phyloP scores from a whole-genome alignment of 345 rosid genomes.

The Theobroma cacao region DNA sequence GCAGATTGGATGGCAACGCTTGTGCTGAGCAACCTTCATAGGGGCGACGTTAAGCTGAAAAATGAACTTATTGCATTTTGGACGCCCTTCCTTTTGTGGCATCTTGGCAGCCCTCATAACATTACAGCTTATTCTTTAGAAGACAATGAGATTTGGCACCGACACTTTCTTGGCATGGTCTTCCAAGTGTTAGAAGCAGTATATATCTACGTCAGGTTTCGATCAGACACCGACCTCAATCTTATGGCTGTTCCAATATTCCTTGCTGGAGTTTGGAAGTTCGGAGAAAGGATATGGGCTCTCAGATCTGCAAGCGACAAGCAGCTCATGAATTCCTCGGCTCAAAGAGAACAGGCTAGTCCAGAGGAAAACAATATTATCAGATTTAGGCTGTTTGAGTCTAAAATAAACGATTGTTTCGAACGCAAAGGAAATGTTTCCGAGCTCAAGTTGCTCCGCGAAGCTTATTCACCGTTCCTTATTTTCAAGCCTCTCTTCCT shows the following conservation, averaged over 20 bases:
- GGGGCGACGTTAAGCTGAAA: background rate
- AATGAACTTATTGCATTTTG: background rate
- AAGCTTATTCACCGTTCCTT: slow-evolving; percentile 28
- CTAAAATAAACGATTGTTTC: slow-evolving; percentile 18
- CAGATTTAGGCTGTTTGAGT: slow-evolving; percentile 17
- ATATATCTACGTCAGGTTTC: slow-evolving; percentile 32
- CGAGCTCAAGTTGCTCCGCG: background rate
- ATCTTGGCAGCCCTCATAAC: slow-evolving; percentile 30
- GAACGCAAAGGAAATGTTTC: background rate
- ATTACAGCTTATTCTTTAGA: slow-evolving; percentile 25
- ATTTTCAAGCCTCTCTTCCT: slow-evolving; percentile 39
- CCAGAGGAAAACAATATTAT: slow-evolving; percentile 3
- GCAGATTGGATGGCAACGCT: slow-evolving; percentile 27
- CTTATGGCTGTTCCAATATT: slow-evolving; percentile 26
- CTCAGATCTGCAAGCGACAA: slow-evolving; percentile 40
- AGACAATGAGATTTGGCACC: slow-evolving; percentile 37
- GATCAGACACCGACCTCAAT: background rate
- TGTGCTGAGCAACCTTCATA: slow-evolving; percentile 23
- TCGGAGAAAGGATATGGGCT: slow-evolving; percentile 33
- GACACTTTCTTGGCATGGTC: slow-evolving; percentile 17
- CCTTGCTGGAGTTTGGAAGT: slow-evolving; percentile 37
- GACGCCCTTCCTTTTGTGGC: slow-evolving; percentile 34
- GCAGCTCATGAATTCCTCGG: slow-evolving; percentile 28
- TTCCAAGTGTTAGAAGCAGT: slow-evolving; percentile 14
- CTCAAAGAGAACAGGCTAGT: background rate